Conservation (phyloP, 2,329 filamentous ascomycete genomes). For the Pseudocercospora fijiensis region DNA sequence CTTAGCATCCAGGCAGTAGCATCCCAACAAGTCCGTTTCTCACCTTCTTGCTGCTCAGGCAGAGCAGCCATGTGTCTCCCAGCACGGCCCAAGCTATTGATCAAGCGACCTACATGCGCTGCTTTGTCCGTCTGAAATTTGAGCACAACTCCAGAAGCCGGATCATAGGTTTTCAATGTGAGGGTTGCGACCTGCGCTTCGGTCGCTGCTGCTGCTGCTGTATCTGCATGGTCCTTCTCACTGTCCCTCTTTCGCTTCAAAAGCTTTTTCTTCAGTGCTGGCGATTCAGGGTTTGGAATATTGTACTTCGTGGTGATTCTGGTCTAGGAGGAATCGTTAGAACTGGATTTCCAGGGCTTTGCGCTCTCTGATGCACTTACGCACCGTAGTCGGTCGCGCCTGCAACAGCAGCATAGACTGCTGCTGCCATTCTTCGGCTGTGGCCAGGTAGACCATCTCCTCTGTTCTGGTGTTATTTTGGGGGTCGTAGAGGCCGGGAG, state of each 20-base stretch:
- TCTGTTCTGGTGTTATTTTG: background rate
- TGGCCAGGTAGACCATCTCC: constrained; percentile 74
- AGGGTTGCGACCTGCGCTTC: constrained; percentile 66
- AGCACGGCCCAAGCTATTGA: constrained; percentile 72
- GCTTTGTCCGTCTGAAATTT: constrained; percentile 92
- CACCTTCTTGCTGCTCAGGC: constrained; percentile 45
- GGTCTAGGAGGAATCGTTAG: constrained; percentile 57
- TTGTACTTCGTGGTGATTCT: constrained; percentile 91
- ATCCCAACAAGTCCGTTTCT: background rate
- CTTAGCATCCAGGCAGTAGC: constrained; percentile 8
- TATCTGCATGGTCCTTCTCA: constrained; percentile 26
- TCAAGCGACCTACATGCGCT: constrained; percentile 80
- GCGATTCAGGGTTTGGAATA: constrained; percentile 48
- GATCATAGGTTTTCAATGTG: constrained; percentile 86
- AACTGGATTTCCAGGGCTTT: constrained; percentile 7
- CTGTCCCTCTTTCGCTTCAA: constrained; percentile 30
- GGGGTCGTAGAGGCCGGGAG: background rate
- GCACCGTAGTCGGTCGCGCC: constrained; percentile 79
- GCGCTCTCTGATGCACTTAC: constrained; percentile 36
- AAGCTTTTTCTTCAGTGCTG: constrained; percentile 35
- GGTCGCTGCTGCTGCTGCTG: constrained; percentile 31
- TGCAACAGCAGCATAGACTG: constrained; percentile 82
- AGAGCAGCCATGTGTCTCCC: constrained; percentile 61
- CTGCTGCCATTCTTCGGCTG: constrained; percentile 86
- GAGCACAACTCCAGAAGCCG: constrained; percentile 73